phyloP scores from a whole-genome alignment of 2,329 filamentous ascomycete species.

The Zymoseptoria ardabiliae region DNA sequence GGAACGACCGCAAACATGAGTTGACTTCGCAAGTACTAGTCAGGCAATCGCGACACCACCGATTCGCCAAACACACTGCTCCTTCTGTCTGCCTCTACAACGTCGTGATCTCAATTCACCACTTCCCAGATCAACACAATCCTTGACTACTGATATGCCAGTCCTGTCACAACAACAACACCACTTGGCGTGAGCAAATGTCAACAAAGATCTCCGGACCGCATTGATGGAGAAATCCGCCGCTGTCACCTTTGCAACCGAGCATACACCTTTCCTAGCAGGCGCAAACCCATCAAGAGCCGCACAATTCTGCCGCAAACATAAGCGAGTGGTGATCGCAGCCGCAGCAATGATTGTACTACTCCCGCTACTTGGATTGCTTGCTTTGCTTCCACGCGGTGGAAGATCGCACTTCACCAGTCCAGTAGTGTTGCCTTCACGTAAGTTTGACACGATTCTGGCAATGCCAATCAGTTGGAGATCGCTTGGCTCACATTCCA shows the following conservation, averaged over 20 bases:
- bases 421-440: constrained; percentile 26
- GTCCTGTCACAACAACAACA: background rate
- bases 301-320: constrained; percentile 14
- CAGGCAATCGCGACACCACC: constrained; percentile 2
- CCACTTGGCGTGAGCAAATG: background rate
- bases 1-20: background rate
- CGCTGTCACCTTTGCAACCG: constrained; percentile 4
- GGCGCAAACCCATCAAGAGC: constrained; percentile 6
- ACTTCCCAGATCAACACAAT: background rate
- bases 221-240: constrained; percentile 14
- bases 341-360: constrained; percentile 20
- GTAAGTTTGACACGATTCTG: constrained; percentile 6
- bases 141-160: constrained; percentile 3
- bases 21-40: background rate
- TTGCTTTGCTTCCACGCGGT: constrained; percentile 21
- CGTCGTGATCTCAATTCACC: background rate
- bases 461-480: background rate
- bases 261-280: constrained; percentile 8
- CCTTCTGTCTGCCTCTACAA: background rate
- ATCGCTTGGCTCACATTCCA: background rate
- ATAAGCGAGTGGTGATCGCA: constrained; percentile 20
- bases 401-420: constrained; percentile 22
- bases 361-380: constrained; percentile 24
- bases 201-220: background rate
- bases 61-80: background rate